Evolutionary conservation across 2,329 filamentous ascomycete species (phyloP).

Genomic region (Pezicula radicicola): DNA sequence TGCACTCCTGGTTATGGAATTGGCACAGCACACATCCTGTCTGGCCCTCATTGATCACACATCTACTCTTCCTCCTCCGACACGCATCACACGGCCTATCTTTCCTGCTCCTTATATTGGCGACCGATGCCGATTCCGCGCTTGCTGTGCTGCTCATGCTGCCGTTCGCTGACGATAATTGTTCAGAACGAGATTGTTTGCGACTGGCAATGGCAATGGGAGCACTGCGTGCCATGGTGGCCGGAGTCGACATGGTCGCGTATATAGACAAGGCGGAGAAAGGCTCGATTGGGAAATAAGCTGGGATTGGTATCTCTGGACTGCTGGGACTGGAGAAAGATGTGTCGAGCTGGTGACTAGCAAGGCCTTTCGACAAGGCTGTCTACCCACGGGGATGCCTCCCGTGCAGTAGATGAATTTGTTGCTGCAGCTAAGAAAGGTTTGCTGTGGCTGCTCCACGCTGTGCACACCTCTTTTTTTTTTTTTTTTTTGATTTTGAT

Average conservation of each 20-base stretch:
- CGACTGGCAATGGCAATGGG: constrained; percentile 66
- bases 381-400: too few relatives aligned
- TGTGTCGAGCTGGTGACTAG: constrained; percentile 22
- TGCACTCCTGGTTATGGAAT: constrained; percentile 75
- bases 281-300: background rate
- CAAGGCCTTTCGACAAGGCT: constrained; percentile 8
- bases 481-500: constrained; percentile 10
- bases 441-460: constrained; percentile 2
- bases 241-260: constrained; percentile 43
- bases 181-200: constrained; percentile 36
- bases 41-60: constrained; percentile 75
- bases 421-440: constrained; percentile 8
- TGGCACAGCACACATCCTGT: constrained; percentile 73
- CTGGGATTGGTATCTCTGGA: background rate
- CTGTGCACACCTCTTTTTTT: too few relatives aligned
- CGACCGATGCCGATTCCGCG: constrained; percentile 40
- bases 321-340: constrained; percentile 11
- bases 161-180: constrained; percentile 31
- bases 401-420: constrained; percentile 13
- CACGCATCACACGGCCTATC: constrained; percentile 70
- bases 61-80: constrained; percentile 69
- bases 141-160: constrained; percentile 50
- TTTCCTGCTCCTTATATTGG: constrained; percentile 41
- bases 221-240: constrained; percentile 55
- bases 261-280: constrained; percentile 15